A percentile compares a stretch with the other conserved stretches of the same genome.
phyloP scores from a whole-genome alignment of 2,329 filamentous ascomycete genomes.

The Stagonosporopsis cucurbitacearum region DNA sequence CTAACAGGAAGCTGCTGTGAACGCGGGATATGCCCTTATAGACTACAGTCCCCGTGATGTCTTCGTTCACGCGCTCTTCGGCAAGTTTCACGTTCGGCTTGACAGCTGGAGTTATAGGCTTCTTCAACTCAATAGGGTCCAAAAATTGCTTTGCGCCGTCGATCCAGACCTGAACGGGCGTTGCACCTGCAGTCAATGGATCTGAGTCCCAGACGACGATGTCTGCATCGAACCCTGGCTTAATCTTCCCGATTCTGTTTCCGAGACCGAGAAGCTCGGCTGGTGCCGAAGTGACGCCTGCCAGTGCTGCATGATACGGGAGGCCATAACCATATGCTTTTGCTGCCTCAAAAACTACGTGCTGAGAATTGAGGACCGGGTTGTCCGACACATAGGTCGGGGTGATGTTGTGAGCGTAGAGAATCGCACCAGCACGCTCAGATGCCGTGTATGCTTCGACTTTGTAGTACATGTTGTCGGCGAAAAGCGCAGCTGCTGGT shows the following conservation, averaged over 20 bases:
- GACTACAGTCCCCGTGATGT: background rate
- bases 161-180: conserved; percentile 53
- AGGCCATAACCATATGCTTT: conserved; percentile 53
- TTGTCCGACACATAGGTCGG: conserved; percentile 62
- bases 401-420: conserved; percentile 70
- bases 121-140: conserved; percentile 30
- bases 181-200: conserved; percentile 49
- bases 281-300: conserved; percentile 46
- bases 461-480: conserved; percentile 77
- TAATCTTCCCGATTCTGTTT: conserved; percentile 51
- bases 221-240: conserved; percentile 52
- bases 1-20: background rate
- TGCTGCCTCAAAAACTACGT: conserved; percentile 67
- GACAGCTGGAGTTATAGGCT: conserved; percentile 41
- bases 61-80: conserved; percentile 27
- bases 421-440: conserved; percentile 69
- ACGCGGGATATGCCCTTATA: conserved; percentile 1
- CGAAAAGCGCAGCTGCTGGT: conserved; percentile 65
- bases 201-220: conserved; percentile 54
- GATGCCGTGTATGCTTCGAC: conserved; percentile 69
- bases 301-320: conserved; percentile 50
- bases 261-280: conserved; percentile 51
- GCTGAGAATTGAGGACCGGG: conserved; percentile 72
- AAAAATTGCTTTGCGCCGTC: conserved; percentile 46
- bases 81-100: conserved; percentile 51